These are phyloP conservation scores for Colletotrichum noveboracense DNA, from an alignment of 2,329 filamentous ascomycete genomes.

Conservation along the genomic window DNA sequence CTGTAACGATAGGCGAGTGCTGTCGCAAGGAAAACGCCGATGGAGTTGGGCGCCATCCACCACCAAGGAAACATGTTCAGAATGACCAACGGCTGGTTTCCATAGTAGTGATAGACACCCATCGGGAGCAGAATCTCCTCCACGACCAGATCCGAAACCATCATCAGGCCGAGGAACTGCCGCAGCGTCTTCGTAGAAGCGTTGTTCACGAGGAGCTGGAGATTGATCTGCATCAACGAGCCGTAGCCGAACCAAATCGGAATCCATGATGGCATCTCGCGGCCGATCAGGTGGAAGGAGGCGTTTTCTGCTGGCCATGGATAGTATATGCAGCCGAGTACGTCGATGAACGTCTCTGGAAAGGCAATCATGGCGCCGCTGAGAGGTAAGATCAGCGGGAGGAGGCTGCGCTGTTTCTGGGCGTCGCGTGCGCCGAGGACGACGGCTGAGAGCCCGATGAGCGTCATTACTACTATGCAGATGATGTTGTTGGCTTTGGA, in stretches of 20 bases:
- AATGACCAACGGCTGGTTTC: background rate
- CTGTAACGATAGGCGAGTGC: background rate
- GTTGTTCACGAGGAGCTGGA: background rate
- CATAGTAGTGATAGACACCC: background rate
- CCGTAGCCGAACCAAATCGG: background rate
- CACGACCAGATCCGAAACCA: background rate
- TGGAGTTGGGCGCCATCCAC: background rate
- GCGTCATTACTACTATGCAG: background rate
- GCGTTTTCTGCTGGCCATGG: background rate
- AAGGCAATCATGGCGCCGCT: background rate
- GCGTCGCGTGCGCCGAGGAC: background rate
- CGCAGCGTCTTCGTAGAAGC: background rate
- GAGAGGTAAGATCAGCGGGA: accelerated
- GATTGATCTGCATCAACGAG: background rate
- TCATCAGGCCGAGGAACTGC: background rate
- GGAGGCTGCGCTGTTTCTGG: background rate
- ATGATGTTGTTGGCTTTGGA: background rate
- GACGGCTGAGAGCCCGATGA: background rate
- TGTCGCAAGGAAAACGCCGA: background rate
- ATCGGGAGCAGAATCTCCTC: background rate
- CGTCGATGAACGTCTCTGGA: background rate
- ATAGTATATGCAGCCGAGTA: background rate
- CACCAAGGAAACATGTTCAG: background rate
- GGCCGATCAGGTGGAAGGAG: background rate
- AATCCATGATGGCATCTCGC: background rate